These are phyloP conservation scores for Leccinum griseonigrum DNA, from an alignment of 1,284 basidiomycete genomes.

Conservation along the genomic window DNA sequence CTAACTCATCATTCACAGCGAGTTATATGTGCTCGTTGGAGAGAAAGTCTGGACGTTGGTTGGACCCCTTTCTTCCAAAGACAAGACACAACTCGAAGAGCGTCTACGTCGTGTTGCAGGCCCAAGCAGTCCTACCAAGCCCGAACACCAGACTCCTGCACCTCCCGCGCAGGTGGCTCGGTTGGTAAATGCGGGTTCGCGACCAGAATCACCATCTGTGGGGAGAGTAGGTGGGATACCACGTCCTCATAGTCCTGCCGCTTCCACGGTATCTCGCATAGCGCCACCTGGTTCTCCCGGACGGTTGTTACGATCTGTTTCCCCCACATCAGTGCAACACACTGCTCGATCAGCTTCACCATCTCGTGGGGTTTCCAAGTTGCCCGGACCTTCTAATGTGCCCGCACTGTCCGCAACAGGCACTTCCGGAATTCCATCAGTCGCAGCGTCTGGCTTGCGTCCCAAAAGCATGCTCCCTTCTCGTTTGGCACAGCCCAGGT, in stretches of 20 bases:
- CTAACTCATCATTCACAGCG: conserved; percentile 42
- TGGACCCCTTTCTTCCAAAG: conserved; percentile 77
- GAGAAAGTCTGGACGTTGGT: conserved; percentile 85
- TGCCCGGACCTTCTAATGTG: conserved; percentile 22
- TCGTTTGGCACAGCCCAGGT: conserved; percentile 60
- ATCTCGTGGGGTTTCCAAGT: conserved; percentile 26
- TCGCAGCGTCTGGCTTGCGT: conserved; percentile 50
- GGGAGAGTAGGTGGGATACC: conserved; percentile 45
- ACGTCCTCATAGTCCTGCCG: conserved; percentile 65
- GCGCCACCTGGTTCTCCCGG: conserved; percentile 65
- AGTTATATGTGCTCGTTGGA: conserved; percentile 81
- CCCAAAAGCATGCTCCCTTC: conserved; percentile 70
- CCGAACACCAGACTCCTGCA: conserved; percentile 37
- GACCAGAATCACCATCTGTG: conserved; percentile 56
- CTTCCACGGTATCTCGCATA: conserved; percentile 49
- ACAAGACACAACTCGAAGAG: conserved; percentile 90
- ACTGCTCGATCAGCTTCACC: conserved; percentile 50
- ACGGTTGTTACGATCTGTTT: conserved; percentile 45
- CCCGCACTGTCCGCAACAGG: conserved; percentile 35
- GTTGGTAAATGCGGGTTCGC: conserved; percentile 44
- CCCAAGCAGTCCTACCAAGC: conserved; percentile 51
- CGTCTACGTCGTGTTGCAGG: conserved; percentile 79
- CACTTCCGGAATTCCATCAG: conserved; percentile 34
- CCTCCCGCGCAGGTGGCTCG: conserved; percentile 49
- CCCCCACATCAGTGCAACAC: conserved; percentile 42